Conservation (phyloP, 345 rosid species). For the Arabis hirsuta region DNA sequence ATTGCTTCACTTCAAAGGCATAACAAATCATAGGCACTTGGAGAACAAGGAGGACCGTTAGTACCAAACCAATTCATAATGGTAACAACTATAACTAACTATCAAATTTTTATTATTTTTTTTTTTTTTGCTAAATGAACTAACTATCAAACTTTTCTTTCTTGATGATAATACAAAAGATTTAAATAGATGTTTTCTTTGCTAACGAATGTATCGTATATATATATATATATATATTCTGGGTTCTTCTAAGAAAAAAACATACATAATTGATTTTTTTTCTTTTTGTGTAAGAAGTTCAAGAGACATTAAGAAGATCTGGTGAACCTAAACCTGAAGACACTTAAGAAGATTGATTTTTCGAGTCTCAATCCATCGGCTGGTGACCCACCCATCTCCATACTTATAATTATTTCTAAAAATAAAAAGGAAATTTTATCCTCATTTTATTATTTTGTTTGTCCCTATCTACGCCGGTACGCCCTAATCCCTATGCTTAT, state of each 20-base stretch:
- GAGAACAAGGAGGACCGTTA: slow-evolving; percentile 31
- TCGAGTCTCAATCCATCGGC: slow-evolving; percentile 23
- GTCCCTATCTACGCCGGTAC: slow-evolving; percentile 5
- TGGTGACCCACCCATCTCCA: slow-evolving; percentile 32
- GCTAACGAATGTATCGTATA: too few species aligned
- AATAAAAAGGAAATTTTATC: background rate
- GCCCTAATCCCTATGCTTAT: background rate
- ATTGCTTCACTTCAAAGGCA: slow-evolving; percentile 36
- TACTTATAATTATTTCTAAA: background rate
- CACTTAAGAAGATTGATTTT: slow-evolving; percentile 24
- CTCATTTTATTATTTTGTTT: background rate
- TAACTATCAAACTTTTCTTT: slow-evolving; percentile 23
- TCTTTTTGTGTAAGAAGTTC: too few species aligned
- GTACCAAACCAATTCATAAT: slow-evolving; percentile 36
- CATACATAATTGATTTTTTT: background rate
- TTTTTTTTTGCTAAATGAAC: background rate
- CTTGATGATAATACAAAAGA: background rate
- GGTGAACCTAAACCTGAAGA: slow-evolving; percentile 40
- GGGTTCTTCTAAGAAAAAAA: background rate
- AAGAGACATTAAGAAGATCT: slow-evolving; percentile 22
- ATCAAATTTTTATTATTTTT: slow-evolving; percentile 10
- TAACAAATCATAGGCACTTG: background rate
- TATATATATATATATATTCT: too few species aligned
- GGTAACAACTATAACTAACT: slow-evolving; percentile 36
- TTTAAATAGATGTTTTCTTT: background rate